Evolutionary conservation across 768 basidiomycete genomes (phyloP).

Genomic region (Clitopilus hobsonii): DNA sequence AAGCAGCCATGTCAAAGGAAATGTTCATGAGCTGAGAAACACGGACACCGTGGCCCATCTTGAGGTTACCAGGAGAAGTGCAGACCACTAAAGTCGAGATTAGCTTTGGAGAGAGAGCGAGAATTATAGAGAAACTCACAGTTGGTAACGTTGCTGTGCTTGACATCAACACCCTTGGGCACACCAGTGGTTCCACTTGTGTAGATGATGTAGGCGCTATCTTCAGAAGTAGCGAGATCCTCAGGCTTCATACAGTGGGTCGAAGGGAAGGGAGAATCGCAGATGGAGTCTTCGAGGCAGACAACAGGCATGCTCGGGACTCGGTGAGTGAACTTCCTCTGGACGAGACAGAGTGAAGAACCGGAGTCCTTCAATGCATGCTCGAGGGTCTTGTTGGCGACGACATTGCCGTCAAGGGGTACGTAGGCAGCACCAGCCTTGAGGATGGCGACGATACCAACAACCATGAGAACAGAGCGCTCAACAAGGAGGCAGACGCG

Average conservation of each 20-base stretch:
- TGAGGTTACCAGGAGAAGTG: slow-evolving; percentile 47
- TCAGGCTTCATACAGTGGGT: slow-evolving; percentile 29
- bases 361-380: slow-evolving; percentile 45
- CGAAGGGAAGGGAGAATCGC: slow-evolving; percentile 11
- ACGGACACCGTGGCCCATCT: slow-evolving; percentile 47
- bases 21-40: slow-evolving; percentile 60
- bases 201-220: slow-evolving; percentile 56
- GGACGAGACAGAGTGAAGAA: slow-evolving; percentile 34
- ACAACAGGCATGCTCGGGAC: slow-evolving; percentile 22
- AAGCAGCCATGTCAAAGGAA: slow-evolving; percentile 44
- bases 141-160: slow-evolving; percentile 51
- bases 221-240: slow-evolving; percentile 29
- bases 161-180: slow-evolving; percentile 56
- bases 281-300: slow-evolving; percentile 26
- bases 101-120: not conserved
- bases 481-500: slow-evolving; percentile 51
- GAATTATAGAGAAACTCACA: slow-evolving; percentile 30
- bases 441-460: slow-evolving; percentile 50
- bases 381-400: slow-evolving; percentile 45
- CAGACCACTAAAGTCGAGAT: slow-evolving; percentile 23
- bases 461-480: slow-evolving; percentile 47
- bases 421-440: slow-evolving; percentile 57
- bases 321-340: slow-evolving; percentile 35
- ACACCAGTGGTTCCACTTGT: slow-evolving; percentile 57
- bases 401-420: slow-evolving; percentile 51